Evolutionary conservation across 331 rosid genomes (phyloP).

Genomic region (Spiraea crenata): DNA sequence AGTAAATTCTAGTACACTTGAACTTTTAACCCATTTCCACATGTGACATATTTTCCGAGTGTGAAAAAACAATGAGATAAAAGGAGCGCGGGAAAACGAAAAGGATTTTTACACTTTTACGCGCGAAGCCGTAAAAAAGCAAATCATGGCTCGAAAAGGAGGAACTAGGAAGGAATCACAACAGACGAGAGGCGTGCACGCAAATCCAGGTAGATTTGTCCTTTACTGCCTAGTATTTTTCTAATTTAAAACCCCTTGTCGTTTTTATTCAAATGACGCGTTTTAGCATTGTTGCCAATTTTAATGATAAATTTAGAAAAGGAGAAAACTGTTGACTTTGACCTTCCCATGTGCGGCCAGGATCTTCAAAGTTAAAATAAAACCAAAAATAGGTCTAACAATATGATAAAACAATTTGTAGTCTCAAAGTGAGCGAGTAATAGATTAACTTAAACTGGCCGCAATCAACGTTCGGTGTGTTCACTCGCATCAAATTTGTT

Average conservation of each 20-base stretch:
- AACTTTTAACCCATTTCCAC: too few relatives aligned
- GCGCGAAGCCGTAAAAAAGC: neutral
- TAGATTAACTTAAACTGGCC: conserved; percentile 34
- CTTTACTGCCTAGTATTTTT: neutral
- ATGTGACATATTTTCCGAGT: neutral
- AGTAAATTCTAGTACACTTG: too few relatives aligned
- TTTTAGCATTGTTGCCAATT: conserved; percentile 26
- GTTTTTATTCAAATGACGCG: conserved; percentile 45
- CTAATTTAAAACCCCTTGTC: conserved; percentile 34
- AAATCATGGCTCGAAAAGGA: conserved; percentile 14
- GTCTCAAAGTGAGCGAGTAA: conserved; percentile 20
- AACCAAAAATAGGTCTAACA: neutral
- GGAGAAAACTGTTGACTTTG: conserved; percentile 37
- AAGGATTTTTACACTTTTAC: neutral
- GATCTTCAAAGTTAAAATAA: neutral
- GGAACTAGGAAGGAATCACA: neutral
- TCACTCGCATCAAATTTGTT: conserved; percentile 27
- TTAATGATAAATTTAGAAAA: neutral
- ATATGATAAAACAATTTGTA: neutral
- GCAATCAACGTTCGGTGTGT: conserved; percentile 60
- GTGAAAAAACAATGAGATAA: neutral
- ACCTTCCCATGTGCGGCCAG: conserved; percentile 41
- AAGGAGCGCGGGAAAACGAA: neutral
- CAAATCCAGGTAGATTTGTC: conserved; percentile 47
- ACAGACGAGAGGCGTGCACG: conserved; percentile 60